Base-by-base conservation (phyloP, 495 filamentous ascomycete species). In the Sordaria brevicollis region DNA sequence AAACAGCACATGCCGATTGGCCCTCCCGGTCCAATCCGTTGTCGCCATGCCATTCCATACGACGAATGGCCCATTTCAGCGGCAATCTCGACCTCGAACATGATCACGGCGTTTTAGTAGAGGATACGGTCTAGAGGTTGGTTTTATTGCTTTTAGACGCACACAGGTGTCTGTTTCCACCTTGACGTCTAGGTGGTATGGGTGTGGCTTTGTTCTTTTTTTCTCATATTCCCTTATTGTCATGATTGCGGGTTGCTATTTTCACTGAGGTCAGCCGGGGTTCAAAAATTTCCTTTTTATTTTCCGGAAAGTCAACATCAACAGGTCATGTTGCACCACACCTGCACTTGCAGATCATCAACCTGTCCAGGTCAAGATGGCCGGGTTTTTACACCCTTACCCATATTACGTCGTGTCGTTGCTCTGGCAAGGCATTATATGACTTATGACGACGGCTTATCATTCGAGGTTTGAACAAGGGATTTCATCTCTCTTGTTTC, bases 61-160 rank as follows among this genome's bases (percentile, higher is more conserved):
- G 43, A 35, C 35, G 37, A 54, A 68, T 39, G 36, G 43, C 54
- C 34, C 67, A 38, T 70, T 65, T 65, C 29, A 65, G 33, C 43
- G 66, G 69, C 41, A 62, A 54, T 65, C 13, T 41, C 67, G 36
- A 67, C 38, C 62, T 69, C 54, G 68, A 65, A 69, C 71, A 75
- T 70, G 57, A 68, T 67, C 70, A 70, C 74, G 74, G 73, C 67
- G 67, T 75, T 69, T 69, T 39, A 66, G 72, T 71, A 74, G 72
- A 72, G 69, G 74, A 37, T 49, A 71, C 65, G 70, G 72, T 71
- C 70, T 75, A 75, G 74, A 75, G 65, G 74, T 70, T 73, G 72
- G 74, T 70, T n/a, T 73, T 70, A 74, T 68, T 70, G 66, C 66
- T 71, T 72, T 72, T 35, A 35, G 67, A 68, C 35, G 38, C 37